Conservation (phyloP, 2,329 filamentous ascomycete genomes). For the Ilyonectria mors-panacis region DNA sequence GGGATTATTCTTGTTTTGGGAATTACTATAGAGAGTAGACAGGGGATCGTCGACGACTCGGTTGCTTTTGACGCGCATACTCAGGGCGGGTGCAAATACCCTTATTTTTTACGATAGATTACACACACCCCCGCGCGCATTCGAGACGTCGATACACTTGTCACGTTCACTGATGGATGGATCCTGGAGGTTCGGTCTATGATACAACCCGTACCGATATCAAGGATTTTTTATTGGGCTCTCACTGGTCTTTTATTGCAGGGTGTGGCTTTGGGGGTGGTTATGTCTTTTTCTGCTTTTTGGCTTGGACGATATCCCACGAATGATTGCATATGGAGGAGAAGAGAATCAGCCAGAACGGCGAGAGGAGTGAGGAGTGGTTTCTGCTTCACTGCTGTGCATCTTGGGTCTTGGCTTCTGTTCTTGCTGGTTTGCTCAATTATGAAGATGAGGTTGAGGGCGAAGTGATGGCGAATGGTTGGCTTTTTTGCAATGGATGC, state of each 20-base stretch:
- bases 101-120: constrained; percentile 27
- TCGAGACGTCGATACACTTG: constrained; percentile 19
- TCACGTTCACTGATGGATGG: constrained; percentile 12
- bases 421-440: constrained; percentile 11
- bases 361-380: constrained; percentile 9
- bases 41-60: constrained; percentile 22
- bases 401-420: constrained; percentile 15
- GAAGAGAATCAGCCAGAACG: constrained; percentile 15
- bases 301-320: constrained; percentile 28
- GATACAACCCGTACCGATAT: constrained; percentile 4
- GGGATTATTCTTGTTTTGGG: constrained; percentile 15
- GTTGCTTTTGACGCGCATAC: constrained; percentile 15
- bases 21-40: constrained; percentile 25
- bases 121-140: constrained; percentile 25
- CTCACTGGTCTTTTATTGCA: background rate
- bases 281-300: constrained; percentile 11
- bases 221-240: constrained; percentile 16
- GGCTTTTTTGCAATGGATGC: constrained; percentile 2
- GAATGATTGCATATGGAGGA: constrained; percentile 18
- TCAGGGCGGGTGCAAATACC: constrained; percentile 25
- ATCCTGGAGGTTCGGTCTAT: constrained; percentile 15
- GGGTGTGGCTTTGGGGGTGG: constrained; percentile 3
- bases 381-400: constrained; percentile 3
- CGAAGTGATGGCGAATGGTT: constrained; percentile 8
- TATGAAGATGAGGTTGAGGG: constrained; percentile 8